Percentiles rank a stretch among this genome's conserved stretches.
Evolutionary conservation across 768 basidiomycete genomes (phyloP).

Genomic region (Pleurotus citrinopileatus): DNA sequence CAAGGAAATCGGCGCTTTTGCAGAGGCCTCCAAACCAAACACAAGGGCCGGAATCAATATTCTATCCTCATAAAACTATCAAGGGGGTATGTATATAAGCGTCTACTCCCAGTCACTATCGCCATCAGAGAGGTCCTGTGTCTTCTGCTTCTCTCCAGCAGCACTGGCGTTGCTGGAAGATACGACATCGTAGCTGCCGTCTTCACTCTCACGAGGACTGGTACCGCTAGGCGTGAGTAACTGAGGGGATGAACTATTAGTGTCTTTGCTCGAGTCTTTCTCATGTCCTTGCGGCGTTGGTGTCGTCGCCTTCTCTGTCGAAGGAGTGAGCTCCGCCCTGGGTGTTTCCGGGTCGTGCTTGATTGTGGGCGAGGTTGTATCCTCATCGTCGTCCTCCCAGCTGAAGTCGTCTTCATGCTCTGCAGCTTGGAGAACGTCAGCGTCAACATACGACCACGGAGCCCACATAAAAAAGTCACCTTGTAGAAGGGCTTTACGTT

Average conservation of each 20-base stretch:
- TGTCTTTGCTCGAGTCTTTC: conserved; percentile 7
- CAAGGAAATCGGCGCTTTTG: neutral
- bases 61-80: neutral
- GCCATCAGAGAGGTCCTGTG: conserved; percentile 39
- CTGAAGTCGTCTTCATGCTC: conserved; percentile 86
- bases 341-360: conserved; percentile 2
- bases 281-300: conserved; percentile 7
- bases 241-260: conserved; percentile 27
- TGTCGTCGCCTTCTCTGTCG: conserved; percentile 10
- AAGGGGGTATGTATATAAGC: neutral
- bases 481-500: conserved; percentile 73
- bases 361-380: conserved; percentile 25
- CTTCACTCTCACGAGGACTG: conserved; percentile 57
- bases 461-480: too few species aligned
- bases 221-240: conserved; percentile 30
- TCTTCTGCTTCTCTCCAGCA: conserved; percentile 29
- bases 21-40: neutral
- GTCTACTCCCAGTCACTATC: conserved; percentile 69
- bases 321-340: conserved; percentile 7
- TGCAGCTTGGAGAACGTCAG: conserved; percentile 29
- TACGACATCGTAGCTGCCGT: conserved; percentile 68
- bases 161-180: conserved; percentile 52
- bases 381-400: conserved; percentile 96
- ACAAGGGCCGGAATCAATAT: neutral
- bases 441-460: neutral